phyloP scores from a whole-genome alignment of 83 land plant species.

The Picea mariana region DNA sequence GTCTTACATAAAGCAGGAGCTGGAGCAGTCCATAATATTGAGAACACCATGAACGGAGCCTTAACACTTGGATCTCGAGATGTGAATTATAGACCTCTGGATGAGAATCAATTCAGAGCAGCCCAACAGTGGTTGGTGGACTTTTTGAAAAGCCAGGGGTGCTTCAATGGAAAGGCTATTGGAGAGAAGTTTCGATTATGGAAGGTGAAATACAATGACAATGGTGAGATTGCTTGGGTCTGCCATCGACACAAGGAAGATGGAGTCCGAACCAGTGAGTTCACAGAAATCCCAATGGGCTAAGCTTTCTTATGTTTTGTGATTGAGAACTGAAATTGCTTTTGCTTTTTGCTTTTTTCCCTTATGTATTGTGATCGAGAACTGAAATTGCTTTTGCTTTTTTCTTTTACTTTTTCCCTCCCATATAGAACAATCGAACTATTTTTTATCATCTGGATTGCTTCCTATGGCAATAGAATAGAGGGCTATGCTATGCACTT shows the following conservation, averaged over 20 bases:
- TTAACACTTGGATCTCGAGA: not conserved
- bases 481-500: no score
- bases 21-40: constrained; percentile 16
- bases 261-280: constrained; percentile 35
- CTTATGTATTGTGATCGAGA: no score
- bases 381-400: no score
- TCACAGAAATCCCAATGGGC: constrained; percentile 47
- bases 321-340: no score
- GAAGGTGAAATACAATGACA: constrained; percentile 62
- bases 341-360: no score
- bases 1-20: constrained; percentile 30
- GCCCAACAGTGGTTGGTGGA: constrained; percentile 71
- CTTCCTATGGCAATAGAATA: no score
- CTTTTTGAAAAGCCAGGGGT: constrained; percentile 40
- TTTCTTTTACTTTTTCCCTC: no score
- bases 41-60: not conserved
- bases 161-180: constrained; percentile 54
- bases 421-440: no score
- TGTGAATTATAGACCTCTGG: constrained; percentile 7
- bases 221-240: constrained; percentile 67
- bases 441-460: no score
- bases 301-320: no score
- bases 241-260: constrained; percentile 48
- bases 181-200: constrained; percentile 68
- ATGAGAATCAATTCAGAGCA: constrained; percentile 30